Conservation (phyloP, 176 grass and related monocot species). For the Pontederia crassipes region DNA sequence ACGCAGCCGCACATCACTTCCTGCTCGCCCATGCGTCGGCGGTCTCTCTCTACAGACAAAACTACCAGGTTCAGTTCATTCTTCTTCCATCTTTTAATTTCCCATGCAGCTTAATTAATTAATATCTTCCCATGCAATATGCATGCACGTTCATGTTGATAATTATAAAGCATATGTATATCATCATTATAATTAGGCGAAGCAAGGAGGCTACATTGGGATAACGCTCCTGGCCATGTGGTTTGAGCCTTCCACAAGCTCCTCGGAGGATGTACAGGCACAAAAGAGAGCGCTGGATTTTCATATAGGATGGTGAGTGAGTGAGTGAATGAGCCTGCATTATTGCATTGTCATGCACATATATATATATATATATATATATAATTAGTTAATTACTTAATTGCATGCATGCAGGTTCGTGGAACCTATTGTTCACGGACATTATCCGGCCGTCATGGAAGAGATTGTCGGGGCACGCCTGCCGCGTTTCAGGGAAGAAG, state of each 20-base stretch:
- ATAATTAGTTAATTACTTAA: too few species aligned
- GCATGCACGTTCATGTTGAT: neutral
- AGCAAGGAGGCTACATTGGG: constrained; percentile 59
- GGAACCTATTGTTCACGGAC: constrained; percentile 55
- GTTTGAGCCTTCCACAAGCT: constrained; percentile 37
- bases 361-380: constrained; percentile 1
- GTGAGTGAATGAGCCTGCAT: too few species aligned
- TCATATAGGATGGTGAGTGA: constrained; percentile 61
- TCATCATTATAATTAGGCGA: constrained; percentile 17
- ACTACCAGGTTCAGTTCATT: constrained; percentile 25
- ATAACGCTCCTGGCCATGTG: constrained; percentile 53
- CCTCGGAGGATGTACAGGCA: constrained; percentile 36
- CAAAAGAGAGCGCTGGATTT: constrained; percentile 58
- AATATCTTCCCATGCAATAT: neutral
- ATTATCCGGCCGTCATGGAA: constrained; percentile 55
- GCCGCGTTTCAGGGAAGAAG: constrained; percentile 28
- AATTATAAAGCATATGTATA: neutral
- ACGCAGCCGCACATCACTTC: constrained; percentile 35
- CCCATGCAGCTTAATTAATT: neutral
- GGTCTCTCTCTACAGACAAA: constrained; percentile 42
- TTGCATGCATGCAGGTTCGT: constrained; percentile 48
- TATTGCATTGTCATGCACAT: neutral
- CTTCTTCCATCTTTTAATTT: neutral
- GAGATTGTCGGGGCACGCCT: constrained; percentile 35
- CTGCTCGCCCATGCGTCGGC: constrained; percentile 40